These are phyloP conservation scores for Cyamopsis tetragonoloba DNA, from an alignment of 306 rosid genomes.

Conservation along the genomic window DNA sequence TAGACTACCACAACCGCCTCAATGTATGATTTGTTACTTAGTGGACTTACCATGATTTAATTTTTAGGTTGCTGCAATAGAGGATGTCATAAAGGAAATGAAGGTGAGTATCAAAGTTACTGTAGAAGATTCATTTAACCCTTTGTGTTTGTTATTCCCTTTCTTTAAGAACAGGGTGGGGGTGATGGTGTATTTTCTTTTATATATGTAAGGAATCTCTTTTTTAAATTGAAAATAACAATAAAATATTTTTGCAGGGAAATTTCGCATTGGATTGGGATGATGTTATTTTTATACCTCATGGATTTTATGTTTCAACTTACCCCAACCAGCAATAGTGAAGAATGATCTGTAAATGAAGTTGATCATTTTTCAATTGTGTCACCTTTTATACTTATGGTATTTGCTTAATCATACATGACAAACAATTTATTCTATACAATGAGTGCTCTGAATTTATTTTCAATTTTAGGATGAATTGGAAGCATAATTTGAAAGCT, in stretches of 20 bases:
- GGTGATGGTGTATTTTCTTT: background rate
- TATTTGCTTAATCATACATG: constrained; percentile 10
- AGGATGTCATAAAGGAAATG: constrained; percentile 87
- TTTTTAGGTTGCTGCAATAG: constrained; percentile 76
- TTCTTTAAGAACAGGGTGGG: background rate
- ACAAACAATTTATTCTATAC: constrained; percentile 9
- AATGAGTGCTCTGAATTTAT: no score
- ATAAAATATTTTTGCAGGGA: constrained; percentile 51
- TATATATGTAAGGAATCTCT: background rate
- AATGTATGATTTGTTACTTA: constrained; percentile 1
- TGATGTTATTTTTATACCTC: constrained; percentile 84
- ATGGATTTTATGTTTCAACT: constrained; percentile 75
- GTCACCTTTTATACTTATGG: constrained; percentile 9
- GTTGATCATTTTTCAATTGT: constrained; percentile 6
- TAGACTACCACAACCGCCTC: constrained; percentile 18
- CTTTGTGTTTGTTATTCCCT: background rate
- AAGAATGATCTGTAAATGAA: no score
- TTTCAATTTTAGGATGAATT: no score
- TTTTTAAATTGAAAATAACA: constrained; percentile 9
- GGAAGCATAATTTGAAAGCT: no score
- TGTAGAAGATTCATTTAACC: background rate
- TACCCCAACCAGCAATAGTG: constrained; percentile 41
- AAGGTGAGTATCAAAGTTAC: constrained; percentile 49
- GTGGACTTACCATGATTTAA: constrained; percentile 16
- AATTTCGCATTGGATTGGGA: constrained; percentile 57